Percentiles rank a stretch among this genome's conserved stretches.
Evolutionary conservation across 257 asterid genomes (phyloP).

Genomic region (Nicotiana benthamiana): DNA sequence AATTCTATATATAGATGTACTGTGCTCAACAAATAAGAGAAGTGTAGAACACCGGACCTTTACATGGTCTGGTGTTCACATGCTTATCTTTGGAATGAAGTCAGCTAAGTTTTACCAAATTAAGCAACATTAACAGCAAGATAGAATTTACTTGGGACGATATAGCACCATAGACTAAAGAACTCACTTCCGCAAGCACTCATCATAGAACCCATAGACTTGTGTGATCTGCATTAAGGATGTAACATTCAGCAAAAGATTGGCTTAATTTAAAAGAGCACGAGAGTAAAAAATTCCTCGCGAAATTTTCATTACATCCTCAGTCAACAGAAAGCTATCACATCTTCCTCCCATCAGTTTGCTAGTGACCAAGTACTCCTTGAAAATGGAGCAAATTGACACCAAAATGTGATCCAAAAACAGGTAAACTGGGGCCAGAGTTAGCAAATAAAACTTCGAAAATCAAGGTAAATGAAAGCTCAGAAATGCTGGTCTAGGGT

Average conservation of each 20-base stretch:
- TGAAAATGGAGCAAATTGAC: background rate
- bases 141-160: background rate
- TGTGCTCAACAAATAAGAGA: background rate
- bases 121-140: background rate
- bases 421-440: background rate
- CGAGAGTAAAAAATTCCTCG: background rate
- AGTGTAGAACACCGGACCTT: background rate
- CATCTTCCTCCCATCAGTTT: constrained; percentile 4
- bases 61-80: background rate
- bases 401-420: background rate
- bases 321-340: background rate
- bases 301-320: background rate
- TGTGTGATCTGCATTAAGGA: constrained; percentile 42
- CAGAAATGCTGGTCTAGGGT: background rate
- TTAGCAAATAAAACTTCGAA: background rate
- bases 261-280: background rate
- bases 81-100: background rate
- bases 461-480: background rate
- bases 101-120: constrained; percentile 4
- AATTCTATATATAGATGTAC: background rate
- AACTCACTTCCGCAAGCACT: constrained; percentile 48
- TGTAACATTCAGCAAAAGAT: background rate
- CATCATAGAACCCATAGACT: constrained; percentile 51
- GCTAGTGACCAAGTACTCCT: background rate
- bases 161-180: background rate